A percentile compares a stretch with the other conserved stretches of the same genome.
Conservation (phyloP, 2,329 filamentous ascomycete genomes). For the Nothophaeocryptopus gaeumannii region DNA sequence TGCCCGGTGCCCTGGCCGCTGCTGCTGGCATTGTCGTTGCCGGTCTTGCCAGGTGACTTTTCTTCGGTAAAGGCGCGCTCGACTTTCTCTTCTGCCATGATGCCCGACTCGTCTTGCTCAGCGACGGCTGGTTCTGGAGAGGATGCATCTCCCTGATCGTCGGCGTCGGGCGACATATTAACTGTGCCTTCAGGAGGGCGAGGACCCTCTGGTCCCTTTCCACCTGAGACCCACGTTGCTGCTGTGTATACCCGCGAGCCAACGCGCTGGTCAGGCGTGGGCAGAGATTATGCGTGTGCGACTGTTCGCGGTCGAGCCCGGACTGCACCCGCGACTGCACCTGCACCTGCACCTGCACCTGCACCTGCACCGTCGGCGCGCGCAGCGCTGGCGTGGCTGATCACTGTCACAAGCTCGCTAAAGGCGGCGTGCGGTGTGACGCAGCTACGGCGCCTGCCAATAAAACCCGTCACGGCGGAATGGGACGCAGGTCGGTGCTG, state of each 20-base stretch:
- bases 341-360: conserved; percentile 14
- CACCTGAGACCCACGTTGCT: conserved; percentile 41
- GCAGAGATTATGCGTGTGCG: conserved; percentile 16
- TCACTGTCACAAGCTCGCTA: conserved; percentile 15
- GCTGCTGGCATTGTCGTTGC: conserved; percentile 25
- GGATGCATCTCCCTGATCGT: conserved; percentile 38
- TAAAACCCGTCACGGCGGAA: conserved; percentile 38
- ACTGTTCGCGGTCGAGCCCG: conserved; percentile 9
- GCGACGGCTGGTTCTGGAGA: conserved; percentile 45
- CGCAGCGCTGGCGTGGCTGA: not conserved
- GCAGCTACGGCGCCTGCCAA: conserved; percentile 14
- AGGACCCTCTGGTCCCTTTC: conserved; percentile 35
- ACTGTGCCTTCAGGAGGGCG: conserved; percentile 25
- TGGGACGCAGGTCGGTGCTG: conserved; percentile 34
- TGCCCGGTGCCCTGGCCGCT: conserved; percentile 28
- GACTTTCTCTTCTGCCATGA: conserved; percentile 44
- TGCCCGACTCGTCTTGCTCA: conserved; percentile 39
- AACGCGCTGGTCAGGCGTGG: conserved; percentile 19
- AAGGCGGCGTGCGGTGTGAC: conserved; percentile 15
- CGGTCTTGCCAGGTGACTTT: conserved; percentile 29
- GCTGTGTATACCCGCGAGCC: conserved; percentile 20
- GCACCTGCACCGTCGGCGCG: conserved; percentile 8
- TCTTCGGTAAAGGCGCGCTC: conserved; percentile 40
- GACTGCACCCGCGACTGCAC: conserved; percentile 6
- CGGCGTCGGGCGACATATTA: conserved; percentile 53